Base-by-base conservation (phyloP, 2,329 filamentous ascomycete species). In the Nothophaeocryptopus gaeumannii region DNA sequence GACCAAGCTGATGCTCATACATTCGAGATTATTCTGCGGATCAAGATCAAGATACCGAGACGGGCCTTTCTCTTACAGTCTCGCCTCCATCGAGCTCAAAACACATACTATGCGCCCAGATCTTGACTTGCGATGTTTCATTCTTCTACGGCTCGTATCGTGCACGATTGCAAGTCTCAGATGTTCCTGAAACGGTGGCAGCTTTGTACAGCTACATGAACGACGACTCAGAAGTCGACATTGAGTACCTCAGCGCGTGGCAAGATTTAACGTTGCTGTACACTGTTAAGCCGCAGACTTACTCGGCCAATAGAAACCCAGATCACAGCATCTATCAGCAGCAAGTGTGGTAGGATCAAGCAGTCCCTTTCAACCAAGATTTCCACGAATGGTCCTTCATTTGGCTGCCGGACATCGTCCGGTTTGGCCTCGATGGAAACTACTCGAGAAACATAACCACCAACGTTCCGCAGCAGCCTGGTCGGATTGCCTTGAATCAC, bases 101-200 rank as follows among this genome's bases (percentile, higher is more conserved):
- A 15, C 32, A 10, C 4, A 14, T 47, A n/a, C 45, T 37, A 13
- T 34, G 45, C 13, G 45, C 20, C 7, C 30, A 34, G 13, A 34
- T 41, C 2, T 26, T 47, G 7, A 41, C 45, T 15, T 12, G 15
- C 7, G 13, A 33, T 11, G n/a, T 2, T 2, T 29, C 29, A 3
- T 47, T 33, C 30, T 47, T 41, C 37, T 47, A 41, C 13, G 45
- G 45, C 15, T 47, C 45, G 7, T 47, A 47, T 41, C 38, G 37
- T 2, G 30, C 38, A 5, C 37, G 32, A 12, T 10, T 41, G 1
- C 37, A n/a, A 14, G 26, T 35, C 29, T 26, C 8, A 13, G 35
- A 8, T 8, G 45, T 33, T 10, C 45, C 38, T 2, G 45, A 37
- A 1, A 47, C 45, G 2, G 45, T 47, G 11, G 32, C 45, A 13